These are phyloP conservation scores for Naegleria lovaniensis DNA, from an alignment of 208 protist species.

Conservation along the genomic window DNA sequence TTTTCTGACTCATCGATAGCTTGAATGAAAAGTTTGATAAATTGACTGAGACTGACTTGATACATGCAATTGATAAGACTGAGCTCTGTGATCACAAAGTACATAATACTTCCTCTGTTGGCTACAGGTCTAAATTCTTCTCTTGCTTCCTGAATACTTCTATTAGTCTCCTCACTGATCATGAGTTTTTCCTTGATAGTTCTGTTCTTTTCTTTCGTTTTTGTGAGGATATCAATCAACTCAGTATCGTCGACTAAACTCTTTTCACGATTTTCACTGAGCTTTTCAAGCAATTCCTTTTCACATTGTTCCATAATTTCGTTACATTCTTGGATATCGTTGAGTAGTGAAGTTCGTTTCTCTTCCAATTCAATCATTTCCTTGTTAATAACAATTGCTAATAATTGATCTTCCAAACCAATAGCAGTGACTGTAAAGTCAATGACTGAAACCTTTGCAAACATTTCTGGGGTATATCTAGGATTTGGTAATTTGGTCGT, in stretches of 20 bases:
- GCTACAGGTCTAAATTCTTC: slow-evolving; percentile 70
- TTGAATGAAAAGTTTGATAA: slow-evolving; percentile 61
- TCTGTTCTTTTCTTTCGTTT: slow-evolving; percentile 58
- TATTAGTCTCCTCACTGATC: slow-evolving; percentile 53
- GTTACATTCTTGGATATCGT: slow-evolving; percentile 56
- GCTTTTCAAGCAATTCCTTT: slow-evolving; percentile 49
- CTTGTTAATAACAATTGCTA: slow-evolving; percentile 53
- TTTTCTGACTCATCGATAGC: slow-evolving; percentile 45
- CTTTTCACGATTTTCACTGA: slow-evolving; percentile 43
- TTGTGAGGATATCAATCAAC: slow-evolving; percentile 60
- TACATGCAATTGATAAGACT: slow-evolving; percentile 70
- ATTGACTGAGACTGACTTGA: slow-evolving; percentile 66
- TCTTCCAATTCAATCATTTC: slow-evolving; percentile 69
- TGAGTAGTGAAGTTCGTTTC: slow-evolving; percentile 52
- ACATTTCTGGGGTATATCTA: slow-evolving; percentile 68
- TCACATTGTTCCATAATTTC: slow-evolving; percentile 38
- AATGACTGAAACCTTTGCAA: slow-evolving; percentile 65
- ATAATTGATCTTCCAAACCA: slow-evolving; percentile 60
- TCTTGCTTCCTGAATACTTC: slow-evolving; percentile 57
- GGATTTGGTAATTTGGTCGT: slow-evolving; percentile 78
- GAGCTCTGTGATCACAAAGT: slow-evolving; percentile 74
- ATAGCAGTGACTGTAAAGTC: slow-evolving; percentile 76
- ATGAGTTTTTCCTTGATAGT: slow-evolving; percentile 59
- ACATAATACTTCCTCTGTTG: slow-evolving; percentile 65
- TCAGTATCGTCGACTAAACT: slow-evolving; percentile 63